Conservation (phyloP, 2,329 filamentous ascomycete species). For the Colletotrichum sp. region DNA sequence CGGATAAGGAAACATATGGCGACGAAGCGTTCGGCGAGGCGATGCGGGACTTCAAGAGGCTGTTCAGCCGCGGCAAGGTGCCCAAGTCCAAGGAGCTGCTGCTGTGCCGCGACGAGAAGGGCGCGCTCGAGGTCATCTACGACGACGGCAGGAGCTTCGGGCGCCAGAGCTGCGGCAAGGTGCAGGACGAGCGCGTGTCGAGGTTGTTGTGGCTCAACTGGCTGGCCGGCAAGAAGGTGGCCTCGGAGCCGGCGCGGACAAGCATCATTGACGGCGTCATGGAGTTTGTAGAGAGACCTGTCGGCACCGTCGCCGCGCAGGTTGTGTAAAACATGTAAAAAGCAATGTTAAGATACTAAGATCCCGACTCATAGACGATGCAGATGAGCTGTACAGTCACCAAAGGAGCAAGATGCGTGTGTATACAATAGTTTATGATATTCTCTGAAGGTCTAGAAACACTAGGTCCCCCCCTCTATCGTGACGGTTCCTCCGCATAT, state of each 20-base stretch:
- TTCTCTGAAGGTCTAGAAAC: not conserved
- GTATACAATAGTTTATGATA: not conserved
- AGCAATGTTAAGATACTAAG: slow-evolving; percentile 22
- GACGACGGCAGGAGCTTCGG: slow-evolving; percentile 55
- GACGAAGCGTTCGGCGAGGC: slow-evolving; percentile 80
- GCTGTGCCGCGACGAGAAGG: slow-evolving; percentile 69
- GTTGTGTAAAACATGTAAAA: slow-evolving; percentile 55
- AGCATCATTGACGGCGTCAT: slow-evolving; percentile 89
- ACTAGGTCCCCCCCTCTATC: not conserved
- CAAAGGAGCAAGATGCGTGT: slow-evolving; percentile 1
- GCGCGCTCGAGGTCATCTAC: slow-evolving; percentile 72
- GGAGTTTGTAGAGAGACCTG: slow-evolving; percentile 84
- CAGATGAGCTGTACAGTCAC: not conserved
- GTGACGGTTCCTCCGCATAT: not conserved
- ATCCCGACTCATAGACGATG: slow-evolving; percentile 14
- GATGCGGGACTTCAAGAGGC: slow-evolving; percentile 76
- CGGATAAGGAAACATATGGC: slow-evolving; percentile 57
- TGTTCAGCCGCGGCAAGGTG: slow-evolving; percentile 84
- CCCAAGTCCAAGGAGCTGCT: slow-evolving; percentile 82
- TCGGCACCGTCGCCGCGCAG: slow-evolving; percentile 85
- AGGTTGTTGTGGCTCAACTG: slow-evolving; percentile 90
- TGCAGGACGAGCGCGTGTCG: slow-evolving; percentile 81
- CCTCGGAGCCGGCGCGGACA: slow-evolving; percentile 80
- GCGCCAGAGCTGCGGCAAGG: slow-evolving; percentile 68
- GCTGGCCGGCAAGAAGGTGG: slow-evolving; percentile 83